Base-by-base conservation (phyloP, 176 grass and related monocot species). In the Cenchrus americanus region DNA sequence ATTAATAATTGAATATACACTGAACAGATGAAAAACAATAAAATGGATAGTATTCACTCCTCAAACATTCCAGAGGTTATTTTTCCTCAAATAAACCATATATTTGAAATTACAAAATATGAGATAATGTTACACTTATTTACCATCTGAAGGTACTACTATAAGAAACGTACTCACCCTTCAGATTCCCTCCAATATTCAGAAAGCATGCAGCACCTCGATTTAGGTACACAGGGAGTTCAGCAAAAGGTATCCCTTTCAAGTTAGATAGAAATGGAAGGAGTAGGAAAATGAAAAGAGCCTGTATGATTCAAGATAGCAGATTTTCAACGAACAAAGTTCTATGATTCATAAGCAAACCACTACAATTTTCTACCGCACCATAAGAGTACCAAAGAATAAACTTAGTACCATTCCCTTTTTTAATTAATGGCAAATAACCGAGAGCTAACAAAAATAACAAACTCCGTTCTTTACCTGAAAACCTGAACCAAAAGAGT, bases 401-500 rank as follows among this genome's bases (percentile, higher is more conserved):
- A 37, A 49, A 65, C 5, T 3, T 6, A 78, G 37, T 58, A 55
- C 1, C 14, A 0, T 40, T 82, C 11, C 65, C 65, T 77, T 7
- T 51, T 76, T 62, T 66, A 62, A 77, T 18, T 22, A 75, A 44
- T 89, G 19, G 19, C 8, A 46, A 69, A 23, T 17, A 73, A 86
- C 48, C n/a, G 66, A 77, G 19, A 82, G 15, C 80, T 44, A 51
- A 18, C 10, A 23, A 66, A 84, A 83, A 22, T 24, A 75, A 52
- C 19, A 80, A 54, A 48, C 17, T 48, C 11, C 30, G 66, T 30
- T 27, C 62, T 74, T 88, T 85, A 98, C 93, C 96, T 98, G 93
- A 87, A 98, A 98, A 40, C 91, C 96, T 83, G 96, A 98, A 48
- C 91, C 93, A 60, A 98, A 98, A 83, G 93, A 98, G 78, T 95